Evolutionary conservation across 192 early-diverging fungal genomes (phyloP).

Genomic region (Coemansia sp.): DNA sequence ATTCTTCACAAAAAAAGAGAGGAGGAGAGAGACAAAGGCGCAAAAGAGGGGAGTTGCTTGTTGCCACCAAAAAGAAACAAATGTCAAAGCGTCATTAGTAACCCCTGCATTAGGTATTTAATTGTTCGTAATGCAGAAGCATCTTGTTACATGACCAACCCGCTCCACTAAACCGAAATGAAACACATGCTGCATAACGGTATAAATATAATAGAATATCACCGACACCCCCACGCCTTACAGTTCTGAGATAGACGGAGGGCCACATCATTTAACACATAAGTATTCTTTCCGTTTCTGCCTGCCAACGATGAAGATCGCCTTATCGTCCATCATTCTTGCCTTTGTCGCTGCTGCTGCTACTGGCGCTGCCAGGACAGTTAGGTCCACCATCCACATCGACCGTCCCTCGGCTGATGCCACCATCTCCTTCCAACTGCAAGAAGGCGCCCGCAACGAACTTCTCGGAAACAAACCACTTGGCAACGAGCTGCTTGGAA

Average conservation of each 20-base stretch:
- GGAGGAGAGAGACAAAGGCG: too few relatives aligned
- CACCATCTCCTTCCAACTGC: conserved; percentile 23
- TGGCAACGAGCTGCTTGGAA: too few relatives aligned
- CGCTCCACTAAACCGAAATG: too few relatives aligned
- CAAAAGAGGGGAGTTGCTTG: neutral
- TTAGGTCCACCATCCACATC: conserved; percentile 6
- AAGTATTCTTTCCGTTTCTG: too few relatives aligned
- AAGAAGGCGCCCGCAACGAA: conserved; percentile 4
- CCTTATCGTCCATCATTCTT: neutral
- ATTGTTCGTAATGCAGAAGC: neutral
- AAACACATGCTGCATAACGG: neutral
- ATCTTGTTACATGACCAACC: too few relatives aligned
- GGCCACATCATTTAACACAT: too few relatives aligned
- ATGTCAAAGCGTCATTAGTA: neutral
- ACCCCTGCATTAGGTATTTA: neutral
- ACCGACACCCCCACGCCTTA: too few relatives aligned
- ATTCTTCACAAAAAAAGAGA: too few relatives aligned
- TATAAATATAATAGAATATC: neutral
- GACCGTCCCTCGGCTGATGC: conserved; percentile 22
- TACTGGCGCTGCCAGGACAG: neutral
- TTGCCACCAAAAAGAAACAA: neutral
- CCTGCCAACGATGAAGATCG: conserved; percentile 12
- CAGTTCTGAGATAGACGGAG: too few relatives aligned
- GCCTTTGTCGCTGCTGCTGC: neutral
- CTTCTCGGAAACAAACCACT: too few relatives aligned